Base-by-base conservation (phyloP, 441 rosid species). In the Populus hybrid region DNA sequence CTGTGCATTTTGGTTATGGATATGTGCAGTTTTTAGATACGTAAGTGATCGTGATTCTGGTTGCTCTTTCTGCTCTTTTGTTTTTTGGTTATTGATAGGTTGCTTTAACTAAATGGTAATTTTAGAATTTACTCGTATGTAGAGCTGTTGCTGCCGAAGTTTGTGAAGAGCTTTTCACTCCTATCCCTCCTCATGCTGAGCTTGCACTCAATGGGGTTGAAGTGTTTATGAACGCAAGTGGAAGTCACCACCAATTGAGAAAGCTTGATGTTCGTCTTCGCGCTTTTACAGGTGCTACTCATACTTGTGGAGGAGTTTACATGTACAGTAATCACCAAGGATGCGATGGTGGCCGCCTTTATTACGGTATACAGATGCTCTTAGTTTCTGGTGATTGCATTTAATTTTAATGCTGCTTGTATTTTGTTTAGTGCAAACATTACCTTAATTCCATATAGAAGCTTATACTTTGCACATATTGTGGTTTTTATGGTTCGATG, bases 321-420 rank as follows among this genome's bases (percentile, higher is more conserved):
- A 88, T 94, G 91, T 96, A 94, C 81, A 96, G 99, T 82, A 96
- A 96, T 85, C 98, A 89, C 18, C 99, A 96, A 78, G 99, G 99
- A 78, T 96, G 99, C 72, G 99, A 96, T 87, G 99, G 99, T 72
- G 86, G 93, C 75, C 95, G 95, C 75, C 93, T 96, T 69, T 96
- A 96, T 84, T 92, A 90, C 53, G 99, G 98, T 96, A 86, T 67
- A 72, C 10, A 73, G 38, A 71, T 53, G 34, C 53, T 74, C 65
- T 73, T 67, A 19, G 21, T 35, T 57, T 59, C 7, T 32, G 35
- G 21, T 42, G 16, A 28, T 59, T n/a, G 24, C 24, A 59, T 59
- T 59, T 59, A 59, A 59, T 59, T 59, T 59, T 59, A 59, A 19
- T n/a, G 9, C 5, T 59, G 64, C 64, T n/a, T 19, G 8, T 59